These are phyloP conservation scores for Alternaria hordeiaustralica DNA, from an alignment of 2,329 filamentous ascomycete species.

Conservation along the genomic window DNA sequence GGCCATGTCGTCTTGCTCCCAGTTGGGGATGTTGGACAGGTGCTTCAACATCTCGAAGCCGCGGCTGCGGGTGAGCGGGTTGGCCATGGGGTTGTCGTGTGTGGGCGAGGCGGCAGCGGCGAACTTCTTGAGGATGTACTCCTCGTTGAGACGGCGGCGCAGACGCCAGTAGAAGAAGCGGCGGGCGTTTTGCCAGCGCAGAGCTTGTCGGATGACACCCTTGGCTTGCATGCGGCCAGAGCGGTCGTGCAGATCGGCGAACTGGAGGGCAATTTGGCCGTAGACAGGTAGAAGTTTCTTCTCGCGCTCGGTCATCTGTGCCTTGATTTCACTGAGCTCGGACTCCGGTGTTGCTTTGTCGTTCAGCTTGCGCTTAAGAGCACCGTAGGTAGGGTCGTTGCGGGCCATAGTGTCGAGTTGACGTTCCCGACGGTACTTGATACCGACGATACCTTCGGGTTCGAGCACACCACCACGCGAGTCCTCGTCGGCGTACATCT, in stretches of 20 bases:
- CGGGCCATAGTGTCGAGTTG: constrained; percentile 98
- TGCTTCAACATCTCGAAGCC: constrained; percentile 79
- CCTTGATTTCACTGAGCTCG: constrained; percentile 78
- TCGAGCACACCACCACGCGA: constrained; percentile 96
- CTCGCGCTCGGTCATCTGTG: constrained; percentile 84
- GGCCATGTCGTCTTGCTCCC: constrained; percentile 78
- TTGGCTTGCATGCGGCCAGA: constrained; percentile 98
- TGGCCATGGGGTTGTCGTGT: constrained; percentile 46
- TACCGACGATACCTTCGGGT: constrained; percentile 96
- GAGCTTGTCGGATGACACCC: constrained; percentile 82
- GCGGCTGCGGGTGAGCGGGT: constrained; percentile 61
- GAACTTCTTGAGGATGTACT: constrained; percentile 95
- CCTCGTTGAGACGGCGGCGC: constrained; percentile 93
- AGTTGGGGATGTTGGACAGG: constrained; percentile 81
- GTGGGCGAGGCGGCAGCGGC: constrained; percentile 54
- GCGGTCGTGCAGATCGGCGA: constrained; percentile 95
- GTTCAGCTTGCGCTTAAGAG: constrained; percentile 79
- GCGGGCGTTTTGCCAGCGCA: constrained; percentile 87
- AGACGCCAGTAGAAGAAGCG: constrained; percentile 99
- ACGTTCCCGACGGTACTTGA: constrained; percentile 98
- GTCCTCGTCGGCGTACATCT: constrained; percentile 98
- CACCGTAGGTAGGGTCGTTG: constrained; percentile 81
- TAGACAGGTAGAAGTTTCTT: constrained; percentile 91
- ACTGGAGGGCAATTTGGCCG: constrained; percentile 92
- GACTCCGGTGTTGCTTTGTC: constrained; percentile 74